These are phyloP conservation scores for Cryptosporidium sp. DNA, from an alignment of 169 alveolate genomes.

Conservation along the genomic window DNA sequence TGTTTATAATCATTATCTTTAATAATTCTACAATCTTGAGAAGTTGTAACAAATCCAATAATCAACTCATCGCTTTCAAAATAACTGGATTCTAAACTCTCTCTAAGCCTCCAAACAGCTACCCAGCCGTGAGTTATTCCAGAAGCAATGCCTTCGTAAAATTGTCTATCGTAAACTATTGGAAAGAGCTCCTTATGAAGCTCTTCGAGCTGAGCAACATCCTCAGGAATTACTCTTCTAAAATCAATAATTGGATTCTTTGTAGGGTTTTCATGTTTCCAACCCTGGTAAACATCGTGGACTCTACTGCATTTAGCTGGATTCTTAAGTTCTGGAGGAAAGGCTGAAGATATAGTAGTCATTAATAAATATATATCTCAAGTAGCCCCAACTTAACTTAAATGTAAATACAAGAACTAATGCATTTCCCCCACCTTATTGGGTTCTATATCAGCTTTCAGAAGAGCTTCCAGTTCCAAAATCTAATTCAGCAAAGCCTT, in stretches of 20 bases:
- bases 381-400: background rate
- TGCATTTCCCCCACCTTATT: background rate
- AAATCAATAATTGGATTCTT: conserved; percentile 45
- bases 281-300: conserved; percentile 24
- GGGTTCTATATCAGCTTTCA: background rate
- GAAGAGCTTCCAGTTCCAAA: background rate
- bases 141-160: conserved; percentile 55
- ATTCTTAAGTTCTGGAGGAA: conserved; percentile 50
- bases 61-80: background rate
- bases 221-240: conserved; percentile 24
- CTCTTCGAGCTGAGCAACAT: conserved; percentile 38
- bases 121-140: conserved; percentile 74
- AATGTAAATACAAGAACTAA: background rate
- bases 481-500: background rate
- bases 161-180: conserved; percentile 47
- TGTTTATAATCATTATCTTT: conserved; percentile 66
- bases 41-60: conserved; percentile 62
- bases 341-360: conserved; percentile 52
- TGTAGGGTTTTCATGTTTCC: conserved; percentile 31
- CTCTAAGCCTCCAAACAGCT: conserved; percentile 52
- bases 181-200: conserved; percentile 69
- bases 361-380: background rate
- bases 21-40: conserved; percentile 53
- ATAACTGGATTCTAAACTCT: background rate
- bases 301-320: conserved; percentile 23